Evolutionary conservation across 345 rosid genomes (phyloP).

Genomic region (Fremontodendron californicum): DNA sequence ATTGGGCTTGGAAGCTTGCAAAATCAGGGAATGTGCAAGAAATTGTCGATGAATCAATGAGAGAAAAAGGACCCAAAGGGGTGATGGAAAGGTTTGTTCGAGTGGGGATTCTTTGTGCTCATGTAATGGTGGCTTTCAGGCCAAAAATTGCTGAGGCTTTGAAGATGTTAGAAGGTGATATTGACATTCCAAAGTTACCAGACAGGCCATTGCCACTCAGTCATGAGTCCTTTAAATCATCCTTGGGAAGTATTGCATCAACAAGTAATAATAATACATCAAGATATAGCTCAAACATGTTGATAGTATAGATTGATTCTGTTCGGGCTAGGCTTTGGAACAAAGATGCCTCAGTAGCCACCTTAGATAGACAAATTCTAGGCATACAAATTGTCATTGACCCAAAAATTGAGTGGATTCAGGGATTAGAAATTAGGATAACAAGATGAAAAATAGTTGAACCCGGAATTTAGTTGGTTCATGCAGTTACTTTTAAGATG

Average conservation of each 20-base stretch:
- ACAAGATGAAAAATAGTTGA: neutral
- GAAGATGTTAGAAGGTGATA: slow-evolving; percentile 61
- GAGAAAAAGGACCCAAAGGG: slow-evolving; percentile 43
- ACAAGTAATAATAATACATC: slow-evolving; percentile 18
- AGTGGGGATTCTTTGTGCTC: slow-evolving; percentile 65
- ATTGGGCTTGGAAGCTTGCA: slow-evolving; percentile 54
- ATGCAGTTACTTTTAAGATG: too few species aligned
- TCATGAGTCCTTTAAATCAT: slow-evolving; percentile 39
- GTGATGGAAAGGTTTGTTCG: slow-evolving; percentile 60
- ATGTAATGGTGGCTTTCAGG: slow-evolving; percentile 53
- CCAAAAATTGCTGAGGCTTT: slow-evolving; percentile 57
- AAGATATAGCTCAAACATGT: slow-evolving; percentile 6
- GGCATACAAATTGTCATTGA: neutral
- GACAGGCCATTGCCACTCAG: slow-evolving; percentile 60
- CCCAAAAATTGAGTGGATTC: neutral
- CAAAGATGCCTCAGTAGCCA: neutral
- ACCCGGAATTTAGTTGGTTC: neutral
- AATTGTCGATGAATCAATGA: slow-evolving; percentile 37
- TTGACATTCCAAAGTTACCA: slow-evolving; percentile 55
- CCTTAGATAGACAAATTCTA: neutral
- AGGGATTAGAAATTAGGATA: neutral
- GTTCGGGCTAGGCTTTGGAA: neutral
- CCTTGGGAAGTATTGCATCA: slow-evolving; percentile 17
- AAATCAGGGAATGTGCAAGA: slow-evolving; percentile 38
- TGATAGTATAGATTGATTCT: neutral